Evolutionary conservation across 352 stramenopile genomes (phyloP).

Genomic region (Phytopythium sindhum): DNA sequence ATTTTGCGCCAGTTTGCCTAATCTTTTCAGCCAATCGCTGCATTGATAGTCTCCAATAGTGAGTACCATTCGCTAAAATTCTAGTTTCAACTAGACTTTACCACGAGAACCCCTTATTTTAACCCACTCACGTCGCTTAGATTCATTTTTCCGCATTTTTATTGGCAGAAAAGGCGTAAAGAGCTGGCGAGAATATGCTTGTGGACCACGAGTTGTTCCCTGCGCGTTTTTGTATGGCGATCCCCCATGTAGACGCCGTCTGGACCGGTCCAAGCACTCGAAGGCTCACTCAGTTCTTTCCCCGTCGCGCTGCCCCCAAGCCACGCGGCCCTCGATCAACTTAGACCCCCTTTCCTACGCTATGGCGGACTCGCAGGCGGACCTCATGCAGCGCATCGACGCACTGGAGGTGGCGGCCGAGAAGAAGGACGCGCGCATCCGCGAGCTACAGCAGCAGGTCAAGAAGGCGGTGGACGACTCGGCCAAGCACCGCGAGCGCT

Average conservation of each 20-base stretch:
- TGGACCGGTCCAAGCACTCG: background rate
- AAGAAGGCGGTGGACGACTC: slow-evolving; percentile 37
- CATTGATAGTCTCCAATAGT: background rate
- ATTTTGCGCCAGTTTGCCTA: background rate
- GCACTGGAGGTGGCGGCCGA: slow-evolving; percentile 34
- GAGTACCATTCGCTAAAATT: background rate
- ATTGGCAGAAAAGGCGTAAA: background rate
- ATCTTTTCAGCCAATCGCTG: background rate
- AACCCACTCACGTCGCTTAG: background rate
- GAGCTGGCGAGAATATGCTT: slow-evolving; percentile 13
- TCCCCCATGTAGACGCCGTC: background rate
- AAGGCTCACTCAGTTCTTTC: background rate
- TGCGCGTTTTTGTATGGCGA: background rate
- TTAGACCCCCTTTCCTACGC: background rate
- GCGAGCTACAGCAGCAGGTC: slow-evolving; percentile 37
- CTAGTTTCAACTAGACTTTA: too few relatives aligned
- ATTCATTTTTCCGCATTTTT: too few relatives aligned
- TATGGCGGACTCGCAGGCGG: slow-evolving; percentile 8
- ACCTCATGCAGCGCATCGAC: slow-evolving; percentile 37
- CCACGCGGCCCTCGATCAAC: background rate
- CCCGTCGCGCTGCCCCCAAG: background rate
- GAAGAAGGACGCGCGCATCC: slow-evolving; percentile 27
- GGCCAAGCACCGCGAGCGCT: slow-evolving; percentile 61
- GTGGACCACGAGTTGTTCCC: slow-evolving; percentile 11
- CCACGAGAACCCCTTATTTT: background rate